Percentiles rank a stretch among this genome's conserved stretches.
phyloP scores from a whole-genome alignment of 108 stramenopile species.

The Schizochytrium sp. region DNA sequence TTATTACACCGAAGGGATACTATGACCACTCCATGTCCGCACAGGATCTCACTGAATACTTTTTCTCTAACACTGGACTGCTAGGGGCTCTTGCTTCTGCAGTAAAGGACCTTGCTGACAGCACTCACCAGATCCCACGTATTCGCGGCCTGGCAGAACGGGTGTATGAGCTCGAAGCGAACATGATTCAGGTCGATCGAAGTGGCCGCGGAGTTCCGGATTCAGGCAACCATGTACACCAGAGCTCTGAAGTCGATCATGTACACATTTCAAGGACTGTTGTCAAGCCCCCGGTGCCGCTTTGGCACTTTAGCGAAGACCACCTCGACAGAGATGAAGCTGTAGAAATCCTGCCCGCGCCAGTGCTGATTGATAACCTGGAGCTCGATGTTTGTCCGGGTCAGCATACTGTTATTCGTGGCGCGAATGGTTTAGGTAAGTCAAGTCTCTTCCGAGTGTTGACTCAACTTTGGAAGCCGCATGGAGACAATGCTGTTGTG shows the following conservation, averaged over 20 bases:
- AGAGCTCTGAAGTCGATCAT: not conserved
- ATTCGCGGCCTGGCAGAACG: constrained; percentile 66
- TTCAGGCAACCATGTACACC: not conserved
- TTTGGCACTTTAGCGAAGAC: not conserved
- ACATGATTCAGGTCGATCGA: constrained; percentile 61
- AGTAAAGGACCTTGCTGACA: constrained; percentile 41
- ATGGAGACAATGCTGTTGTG: constrained; percentile 43
- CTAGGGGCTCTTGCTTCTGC: constrained; percentile 61
- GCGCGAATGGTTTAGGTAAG: constrained; percentile 70
- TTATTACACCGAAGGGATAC: constrained; percentile 63
- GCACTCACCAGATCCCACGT: not conserved
- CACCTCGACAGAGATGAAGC: not conserved
- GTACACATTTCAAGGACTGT: constrained; percentile 64
- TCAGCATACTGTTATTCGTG: constrained; percentile 65
- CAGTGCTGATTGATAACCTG: constrained; percentile 61
- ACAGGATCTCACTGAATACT: constrained; percentile 59
- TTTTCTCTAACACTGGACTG: constrained; percentile 65
- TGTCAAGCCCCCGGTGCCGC: constrained; percentile 62
- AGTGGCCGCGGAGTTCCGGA: not conserved
- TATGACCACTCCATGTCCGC: not conserved
- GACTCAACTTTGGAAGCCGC: constrained; percentile 68
- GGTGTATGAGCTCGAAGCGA: constrained; percentile 65
- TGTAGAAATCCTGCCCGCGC: not conserved
- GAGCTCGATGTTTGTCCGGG: constrained; percentile 66
- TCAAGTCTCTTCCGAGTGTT: constrained; percentile 64